phyloP scores from a whole-genome alignment of 2,329 filamentous ascomycete genomes.

The Cordyceps tenuipes region DNA sequence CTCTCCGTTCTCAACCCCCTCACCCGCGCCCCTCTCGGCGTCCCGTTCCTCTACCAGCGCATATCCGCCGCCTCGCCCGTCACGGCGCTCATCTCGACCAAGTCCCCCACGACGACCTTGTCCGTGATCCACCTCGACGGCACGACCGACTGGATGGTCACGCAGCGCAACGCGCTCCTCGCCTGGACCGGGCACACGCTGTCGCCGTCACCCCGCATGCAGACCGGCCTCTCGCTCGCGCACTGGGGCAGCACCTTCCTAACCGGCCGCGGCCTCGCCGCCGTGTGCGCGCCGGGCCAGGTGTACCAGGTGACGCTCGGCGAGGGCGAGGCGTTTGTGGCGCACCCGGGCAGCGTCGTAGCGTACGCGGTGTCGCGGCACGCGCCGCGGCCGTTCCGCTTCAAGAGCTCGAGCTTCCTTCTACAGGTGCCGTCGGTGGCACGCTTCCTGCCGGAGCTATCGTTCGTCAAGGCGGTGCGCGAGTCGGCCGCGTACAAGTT shows the following conservation, averaged over 20 bases:
- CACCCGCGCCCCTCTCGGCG: conserved; percentile 67
- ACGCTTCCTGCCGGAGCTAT: conserved; percentile 57
- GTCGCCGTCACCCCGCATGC: conserved; percentile 64
- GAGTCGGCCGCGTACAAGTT: conserved; percentile 65
- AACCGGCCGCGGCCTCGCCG: conserved; percentile 79
- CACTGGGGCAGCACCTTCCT: conserved; percentile 89
- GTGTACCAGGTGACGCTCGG: conserved; percentile 78
- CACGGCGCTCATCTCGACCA: conserved; percentile 81
- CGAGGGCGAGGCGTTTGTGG: conserved; percentile 81
- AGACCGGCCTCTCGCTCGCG: conserved; percentile 64
- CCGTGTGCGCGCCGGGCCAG: conserved; percentile 77
- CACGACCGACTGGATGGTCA: conserved; percentile 88
- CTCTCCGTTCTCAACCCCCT: conserved; percentile 81
- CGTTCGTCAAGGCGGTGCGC: conserved; percentile 66
- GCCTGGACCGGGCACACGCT: conserved; percentile 94
- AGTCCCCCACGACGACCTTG: conserved; percentile 78
- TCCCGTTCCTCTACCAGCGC: conserved; percentile 92
- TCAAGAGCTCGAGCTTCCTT: conserved; percentile 66
- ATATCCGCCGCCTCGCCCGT: conserved; percentile 81
- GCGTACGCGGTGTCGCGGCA: conserved; percentile 74
- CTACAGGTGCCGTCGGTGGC: conserved; percentile 70
- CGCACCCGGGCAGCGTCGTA: conserved; percentile 84
- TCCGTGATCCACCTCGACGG: conserved; percentile 85
- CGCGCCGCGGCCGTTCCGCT: conserved; percentile 74
- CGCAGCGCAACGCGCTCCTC: conserved; percentile 79